These are phyloP conservation scores for Platismatia glauca DNA, from an alignment of 495 filamentous ascomycete genomes.

Conservation along the genomic window DNA sequence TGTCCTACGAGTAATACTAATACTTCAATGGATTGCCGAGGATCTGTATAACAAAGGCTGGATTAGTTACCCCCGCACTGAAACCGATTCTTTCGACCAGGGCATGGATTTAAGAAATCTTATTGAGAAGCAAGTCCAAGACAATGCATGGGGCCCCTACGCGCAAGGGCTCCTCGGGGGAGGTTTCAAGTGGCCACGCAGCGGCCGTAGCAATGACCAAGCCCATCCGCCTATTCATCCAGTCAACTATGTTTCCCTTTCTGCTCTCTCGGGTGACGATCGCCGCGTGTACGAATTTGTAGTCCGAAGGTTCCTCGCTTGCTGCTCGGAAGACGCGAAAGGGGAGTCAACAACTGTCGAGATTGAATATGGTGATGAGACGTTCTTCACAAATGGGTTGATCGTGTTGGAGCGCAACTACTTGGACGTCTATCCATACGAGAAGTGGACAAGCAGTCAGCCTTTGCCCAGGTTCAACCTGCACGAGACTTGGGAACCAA, in stretches of 20 bases:
- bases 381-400: conserved; percentile 70
- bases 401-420: conserved; percentile 87
- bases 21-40: conserved; percentile 54
- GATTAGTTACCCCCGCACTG: conserved; percentile 94
- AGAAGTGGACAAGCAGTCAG: conserved; percentile 85
- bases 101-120: conserved; percentile 77
- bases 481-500: conserved; percentile 77
- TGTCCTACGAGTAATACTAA: background rate
- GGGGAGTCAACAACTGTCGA: conserved; percentile 78
- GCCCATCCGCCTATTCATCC: conserved; percentile 97
- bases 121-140: conserved; percentile 73
- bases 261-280: conserved; percentile 54
- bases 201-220: conserved; percentile 84
- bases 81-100: conserved; percentile 92
- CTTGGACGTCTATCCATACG: conserved; percentile 90
- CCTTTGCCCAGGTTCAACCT: conserved; percentile 68
- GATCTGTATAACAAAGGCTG: conserved; percentile 87
- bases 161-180: conserved; percentile 69
- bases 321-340: conserved; percentile 89
- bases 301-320: conserved; percentile 87
- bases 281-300: conserved; percentile 87
- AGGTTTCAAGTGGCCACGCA: conserved; percentile 69
- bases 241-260: conserved; percentile 62
- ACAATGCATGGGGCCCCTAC: conserved; percentile 69
- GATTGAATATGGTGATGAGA: conserved; percentile 74